These are phyloP conservation scores for Hymenoscyphus infarciens DNA, from an alignment of 2,329 filamentous ascomycete genomes.

Conservation along the genomic window DNA sequence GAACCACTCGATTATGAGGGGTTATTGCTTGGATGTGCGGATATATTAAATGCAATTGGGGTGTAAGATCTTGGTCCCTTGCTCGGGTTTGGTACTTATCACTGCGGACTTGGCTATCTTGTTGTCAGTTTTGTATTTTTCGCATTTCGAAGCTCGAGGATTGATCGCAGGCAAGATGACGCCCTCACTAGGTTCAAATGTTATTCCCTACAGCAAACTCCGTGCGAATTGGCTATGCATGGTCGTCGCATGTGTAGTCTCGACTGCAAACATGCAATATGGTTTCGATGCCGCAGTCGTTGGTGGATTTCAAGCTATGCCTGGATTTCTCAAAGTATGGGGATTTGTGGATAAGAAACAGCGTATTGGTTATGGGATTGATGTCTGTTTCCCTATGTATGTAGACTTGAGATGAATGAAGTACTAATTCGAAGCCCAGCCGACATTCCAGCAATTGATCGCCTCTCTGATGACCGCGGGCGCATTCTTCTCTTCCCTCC, in stretches of 20 bases:
- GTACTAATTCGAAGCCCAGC: conserved; percentile 29
- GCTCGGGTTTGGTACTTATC: too few species aligned
- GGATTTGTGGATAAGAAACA: conserved; percentile 37
- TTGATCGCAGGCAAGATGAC: not conserved
- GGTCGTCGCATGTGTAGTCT: conserved; percentile 8
- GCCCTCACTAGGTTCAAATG: not conserved
- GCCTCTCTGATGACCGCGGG: conserved; percentile 47
- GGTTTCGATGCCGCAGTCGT: conserved; percentile 47
- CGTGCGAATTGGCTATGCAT: conserved; percentile 11
- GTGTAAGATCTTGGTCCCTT: not conserved
- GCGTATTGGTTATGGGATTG: conserved; percentile 21
- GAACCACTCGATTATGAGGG: not conserved
- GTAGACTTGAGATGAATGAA: not conserved
- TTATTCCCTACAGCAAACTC: conserved; percentile 7
- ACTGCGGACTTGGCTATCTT: not conserved
- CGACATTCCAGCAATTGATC: conserved; percentile 45
- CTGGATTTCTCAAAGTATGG: conserved; percentile 49
- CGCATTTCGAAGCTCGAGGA: not conserved
- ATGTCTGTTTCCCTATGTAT: conserved; percentile 9
- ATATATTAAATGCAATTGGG: not conserved
- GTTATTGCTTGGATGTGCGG: not conserved
- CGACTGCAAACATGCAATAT: conserved; percentile 41
- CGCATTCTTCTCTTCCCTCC: conserved; percentile 43
- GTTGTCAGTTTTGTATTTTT: not conserved
- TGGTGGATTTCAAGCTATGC: conserved; percentile 47